A percentile compares a stretch with the other conserved stretches of the same genome.
Evolutionary conservation across 306 rosid genomes (phyloP).

Genomic region (Corylus avellana): DNA sequence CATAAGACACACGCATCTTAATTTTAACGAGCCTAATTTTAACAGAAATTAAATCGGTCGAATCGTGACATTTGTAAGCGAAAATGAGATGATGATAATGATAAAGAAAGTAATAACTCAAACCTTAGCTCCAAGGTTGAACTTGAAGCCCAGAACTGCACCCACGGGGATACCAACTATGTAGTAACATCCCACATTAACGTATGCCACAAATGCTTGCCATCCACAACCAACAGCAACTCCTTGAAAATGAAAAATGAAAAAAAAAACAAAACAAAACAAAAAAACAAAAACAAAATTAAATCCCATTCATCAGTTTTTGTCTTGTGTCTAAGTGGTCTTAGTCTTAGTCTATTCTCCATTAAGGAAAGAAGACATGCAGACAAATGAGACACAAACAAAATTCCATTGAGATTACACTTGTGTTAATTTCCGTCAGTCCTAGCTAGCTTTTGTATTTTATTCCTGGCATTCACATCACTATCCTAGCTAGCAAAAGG

Average conservation of each 20-base stretch:
- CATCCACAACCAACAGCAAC: conserved; percentile 69
- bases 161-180: conserved; percentile 48
- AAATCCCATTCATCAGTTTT: neutral
- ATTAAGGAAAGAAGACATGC: neutral
- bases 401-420: too few relatives aligned
- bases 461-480: too few relatives aligned
- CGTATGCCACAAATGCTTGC: conserved; percentile 63
- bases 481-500: neutral
- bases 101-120: neutral
- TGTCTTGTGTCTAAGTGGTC: neutral
- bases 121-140: conserved; percentile 45
- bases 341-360: neutral
- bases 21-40: too few relatives aligned
- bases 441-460: too few relatives aligned
- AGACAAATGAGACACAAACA: neutral
- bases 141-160: conserved; percentile 50
- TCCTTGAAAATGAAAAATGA: conserved; percentile 13
- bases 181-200: conserved; percentile 55
- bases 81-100: too few relatives aligned
- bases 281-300: too few relatives aligned
- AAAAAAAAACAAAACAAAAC: neutral
- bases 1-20: too few relatives aligned
- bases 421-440: too few relatives aligned
- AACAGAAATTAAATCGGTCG: too few relatives aligned
- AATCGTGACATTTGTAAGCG: too few relatives aligned